phyloP scores from a whole-genome alignment of 257 asterid species.

The Striga asiatica region DNA sequence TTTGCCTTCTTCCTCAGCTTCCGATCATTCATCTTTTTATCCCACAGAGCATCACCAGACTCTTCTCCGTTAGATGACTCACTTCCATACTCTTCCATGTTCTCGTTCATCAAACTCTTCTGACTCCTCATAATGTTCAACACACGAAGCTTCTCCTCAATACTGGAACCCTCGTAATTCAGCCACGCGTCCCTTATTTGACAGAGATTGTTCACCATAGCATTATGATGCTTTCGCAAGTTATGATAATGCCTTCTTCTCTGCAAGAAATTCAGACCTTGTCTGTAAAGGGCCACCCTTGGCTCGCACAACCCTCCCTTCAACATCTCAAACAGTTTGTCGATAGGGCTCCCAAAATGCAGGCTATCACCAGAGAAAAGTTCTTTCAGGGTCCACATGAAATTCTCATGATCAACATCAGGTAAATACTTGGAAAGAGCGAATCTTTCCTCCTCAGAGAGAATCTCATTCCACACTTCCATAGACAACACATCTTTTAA shows the following conservation, averaged over 20 bases:
- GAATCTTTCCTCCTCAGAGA: constrained; percentile 81
- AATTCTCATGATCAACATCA: constrained; percentile 91
- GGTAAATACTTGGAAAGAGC: constrained; percentile 74
- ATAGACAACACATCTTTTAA: constrained; percentile 67
- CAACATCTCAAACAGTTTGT: constrained; percentile 64
- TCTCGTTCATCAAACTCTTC: constrained; percentile 90
- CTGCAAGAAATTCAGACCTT: constrained; percentile 77
- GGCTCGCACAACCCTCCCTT: constrained; percentile 96
- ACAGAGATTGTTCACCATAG: constrained; percentile 65
- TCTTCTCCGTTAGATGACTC: constrained; percentile 80
- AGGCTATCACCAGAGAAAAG: constrained; percentile 63
- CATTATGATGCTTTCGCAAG: constrained; percentile 66
- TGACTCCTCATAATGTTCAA: constrained; percentile 82
- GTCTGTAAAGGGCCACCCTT: constrained; percentile 91
- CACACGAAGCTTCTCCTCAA: constrained; percentile 92
- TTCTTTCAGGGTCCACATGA: constrained; percentile 62
- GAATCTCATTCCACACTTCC: constrained; percentile 91
- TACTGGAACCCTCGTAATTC: constrained; percentile 76
- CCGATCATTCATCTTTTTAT: constrained; percentile 56
- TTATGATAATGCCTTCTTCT: constrained; percentile 72
- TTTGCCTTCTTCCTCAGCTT: constrained; percentile 41
- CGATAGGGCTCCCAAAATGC: constrained; percentile 82
- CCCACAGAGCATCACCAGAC: constrained; percentile 64
- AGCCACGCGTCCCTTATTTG: constrained; percentile 94
- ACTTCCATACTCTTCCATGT: constrained; percentile 69